Evolutionary conservation across 2,329 filamentous ascomycete genomes (phyloP).

Genomic region (Trichoderma sp.): DNA sequence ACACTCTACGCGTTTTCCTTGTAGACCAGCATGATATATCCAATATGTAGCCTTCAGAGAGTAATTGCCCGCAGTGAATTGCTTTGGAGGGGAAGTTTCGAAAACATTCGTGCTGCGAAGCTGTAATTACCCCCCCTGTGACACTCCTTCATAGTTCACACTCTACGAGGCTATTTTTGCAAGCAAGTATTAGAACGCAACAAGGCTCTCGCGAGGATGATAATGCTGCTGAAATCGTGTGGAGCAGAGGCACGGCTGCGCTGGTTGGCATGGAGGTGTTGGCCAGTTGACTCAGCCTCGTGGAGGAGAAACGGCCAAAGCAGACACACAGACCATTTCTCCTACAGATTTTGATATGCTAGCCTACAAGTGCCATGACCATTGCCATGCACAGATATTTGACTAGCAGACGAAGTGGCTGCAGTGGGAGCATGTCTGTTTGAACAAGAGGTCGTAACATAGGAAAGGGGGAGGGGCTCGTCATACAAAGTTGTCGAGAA

Average conservation of each 20-base stretch:
- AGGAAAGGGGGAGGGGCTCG: not conserved
- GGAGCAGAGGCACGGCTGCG: not conserved
- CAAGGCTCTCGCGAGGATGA: not conserved
- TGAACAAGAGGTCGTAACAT: not conserved
- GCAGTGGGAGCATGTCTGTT: not conserved
- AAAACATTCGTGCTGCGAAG: no score
- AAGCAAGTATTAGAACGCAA: not conserved
- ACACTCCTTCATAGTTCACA: not conserved
- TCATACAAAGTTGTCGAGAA: not conserved
- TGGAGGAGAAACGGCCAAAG: not conserved
- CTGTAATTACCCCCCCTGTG: no score
- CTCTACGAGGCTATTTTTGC: not conserved
- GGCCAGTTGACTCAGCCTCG: not conserved
- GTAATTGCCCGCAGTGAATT: not conserved
- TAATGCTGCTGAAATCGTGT: not conserved
- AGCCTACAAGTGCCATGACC: not conserved
- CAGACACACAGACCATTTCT: not conserved
- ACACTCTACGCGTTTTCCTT: not conserved
- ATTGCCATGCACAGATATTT: not conserved
- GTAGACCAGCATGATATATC: not conserved
- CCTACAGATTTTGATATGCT: not conserved
- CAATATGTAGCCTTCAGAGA: not conserved
- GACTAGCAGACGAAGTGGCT: not conserved
- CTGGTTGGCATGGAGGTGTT: not conserved
- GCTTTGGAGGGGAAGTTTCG: not conserved